These are phyloP conservation scores for Paspalum vaginatum DNA, from an alignment of 176 grass and related monocot species.

Conservation along the genomic window DNA sequence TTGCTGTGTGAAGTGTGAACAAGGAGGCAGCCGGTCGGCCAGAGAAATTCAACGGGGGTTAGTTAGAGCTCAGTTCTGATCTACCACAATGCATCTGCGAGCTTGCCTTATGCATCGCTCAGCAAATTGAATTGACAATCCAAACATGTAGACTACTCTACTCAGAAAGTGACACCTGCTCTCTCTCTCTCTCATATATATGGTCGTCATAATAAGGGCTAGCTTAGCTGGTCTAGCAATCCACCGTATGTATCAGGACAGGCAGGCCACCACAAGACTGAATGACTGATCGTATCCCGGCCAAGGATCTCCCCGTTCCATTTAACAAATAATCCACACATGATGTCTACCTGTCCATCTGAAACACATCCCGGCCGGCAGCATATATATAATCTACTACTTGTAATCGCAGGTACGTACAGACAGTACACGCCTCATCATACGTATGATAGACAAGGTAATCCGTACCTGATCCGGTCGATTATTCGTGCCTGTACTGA, in stretches of 20 bases:
- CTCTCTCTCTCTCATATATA: too few species aligned
- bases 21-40: too few species aligned
- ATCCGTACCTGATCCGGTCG: not conserved
- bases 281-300: not conserved
- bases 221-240: too few species aligned
- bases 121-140: too few species aligned
- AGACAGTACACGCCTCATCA: too few species aligned
- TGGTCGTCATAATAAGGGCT: not conserved
- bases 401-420: not conserved
- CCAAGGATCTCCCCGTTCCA: not conserved
- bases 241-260: not conserved
- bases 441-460: not conserved
- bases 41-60: too few species aligned
- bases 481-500: not conserved
- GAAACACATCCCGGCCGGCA: slow-evolving; percentile 5
- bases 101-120: too few species aligned
- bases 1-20: too few species aligned
- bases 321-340: slow-evolving; percentile 11
- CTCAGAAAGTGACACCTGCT: too few species aligned
- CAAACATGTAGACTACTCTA: too few species aligned
- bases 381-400: not conserved
- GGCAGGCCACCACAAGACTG: not conserved
- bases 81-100: too few species aligned
- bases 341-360: slow-evolving; percentile 4
- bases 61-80: too few species aligned